These are phyloP conservation scores for Rhizophagus clarus DNA, from an alignment of 192 early-diverging fungal species.

Conservation along the genomic window DNA sequence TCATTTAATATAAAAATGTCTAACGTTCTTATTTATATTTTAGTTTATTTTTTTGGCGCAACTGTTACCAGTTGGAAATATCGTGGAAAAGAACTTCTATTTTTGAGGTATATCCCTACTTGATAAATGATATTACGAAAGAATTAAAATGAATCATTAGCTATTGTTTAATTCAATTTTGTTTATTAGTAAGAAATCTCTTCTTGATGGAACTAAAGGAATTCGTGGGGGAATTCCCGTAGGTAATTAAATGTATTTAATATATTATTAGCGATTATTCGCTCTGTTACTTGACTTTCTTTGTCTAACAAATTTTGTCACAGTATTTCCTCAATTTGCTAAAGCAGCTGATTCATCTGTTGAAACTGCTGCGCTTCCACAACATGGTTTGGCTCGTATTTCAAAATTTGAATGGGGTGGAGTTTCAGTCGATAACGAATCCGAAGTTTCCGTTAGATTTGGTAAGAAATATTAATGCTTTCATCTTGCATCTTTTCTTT, in stretches of 20 bases:
- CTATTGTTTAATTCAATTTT: neutral
- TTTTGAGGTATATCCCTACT: conserved; percentile 61
- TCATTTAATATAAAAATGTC: neutral
- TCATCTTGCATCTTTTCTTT: conserved; percentile 19
- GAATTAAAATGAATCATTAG: neutral
- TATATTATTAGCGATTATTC: neutral
- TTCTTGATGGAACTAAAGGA: conserved; percentile 87
- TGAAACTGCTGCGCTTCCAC: conserved; percentile 57
- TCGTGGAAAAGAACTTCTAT: conserved; percentile 76
- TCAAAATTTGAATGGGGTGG: conserved; percentile 61
- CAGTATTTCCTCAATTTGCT: conserved; percentile 85
- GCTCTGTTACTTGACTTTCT: neutral
- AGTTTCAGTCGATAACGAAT: conserved; percentile 45
- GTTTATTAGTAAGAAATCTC: conserved; percentile 64
- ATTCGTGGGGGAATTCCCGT: conserved; percentile 80
- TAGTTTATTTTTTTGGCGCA: conserved; percentile 62
- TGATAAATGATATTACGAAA: no score
- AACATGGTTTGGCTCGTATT: conserved; percentile 70
- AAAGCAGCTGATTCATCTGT: conserved; percentile 42
- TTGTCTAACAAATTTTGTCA: neutral
- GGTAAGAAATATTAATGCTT: conserved; percentile 33
- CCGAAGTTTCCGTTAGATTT: conserved; percentile 55
- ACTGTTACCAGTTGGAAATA: conserved; percentile 91
- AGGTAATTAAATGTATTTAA: conserved; percentile 39
- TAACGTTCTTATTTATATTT: conserved; percentile 1